Conservation (phyloP, 345 rosid species). For the Eucalyptus cloeziana region DNA sequence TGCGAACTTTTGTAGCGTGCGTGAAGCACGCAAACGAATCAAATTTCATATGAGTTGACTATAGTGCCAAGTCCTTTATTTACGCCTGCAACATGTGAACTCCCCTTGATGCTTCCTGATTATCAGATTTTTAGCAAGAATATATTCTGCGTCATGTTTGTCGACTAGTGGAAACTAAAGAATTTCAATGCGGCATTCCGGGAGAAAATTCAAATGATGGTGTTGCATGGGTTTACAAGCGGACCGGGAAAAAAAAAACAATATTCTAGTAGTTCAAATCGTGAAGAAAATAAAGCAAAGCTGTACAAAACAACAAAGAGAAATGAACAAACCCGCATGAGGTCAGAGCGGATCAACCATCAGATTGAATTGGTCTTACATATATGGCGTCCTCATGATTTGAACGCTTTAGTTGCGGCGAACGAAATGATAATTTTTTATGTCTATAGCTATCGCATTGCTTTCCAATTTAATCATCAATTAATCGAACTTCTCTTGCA, state of each 20-base stretch:
- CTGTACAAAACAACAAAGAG: neutral
- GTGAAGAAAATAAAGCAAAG: neutral
- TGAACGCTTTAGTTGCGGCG: neutral
- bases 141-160: neutral
- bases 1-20: neutral
- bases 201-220: neutral
- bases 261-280: neutral
- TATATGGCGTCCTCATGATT: neutral
- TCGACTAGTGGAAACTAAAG: neutral
- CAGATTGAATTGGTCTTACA: neutral
- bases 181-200: neutral
- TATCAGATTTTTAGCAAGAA: neutral
- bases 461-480: no score
- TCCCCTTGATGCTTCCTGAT: neutral
- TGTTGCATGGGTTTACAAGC: neutral
- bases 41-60: neutral
- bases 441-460: neutral
- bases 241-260: no score
- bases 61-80: neutral
- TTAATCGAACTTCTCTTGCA: neutral
- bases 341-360: neutral
- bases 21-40: neutral
- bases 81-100: neutral
- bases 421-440: no score
- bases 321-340: neutral